Evolutionary conservation across 306 rosid genomes (phyloP).

Genomic region (Bauhinia variegata): DNA sequence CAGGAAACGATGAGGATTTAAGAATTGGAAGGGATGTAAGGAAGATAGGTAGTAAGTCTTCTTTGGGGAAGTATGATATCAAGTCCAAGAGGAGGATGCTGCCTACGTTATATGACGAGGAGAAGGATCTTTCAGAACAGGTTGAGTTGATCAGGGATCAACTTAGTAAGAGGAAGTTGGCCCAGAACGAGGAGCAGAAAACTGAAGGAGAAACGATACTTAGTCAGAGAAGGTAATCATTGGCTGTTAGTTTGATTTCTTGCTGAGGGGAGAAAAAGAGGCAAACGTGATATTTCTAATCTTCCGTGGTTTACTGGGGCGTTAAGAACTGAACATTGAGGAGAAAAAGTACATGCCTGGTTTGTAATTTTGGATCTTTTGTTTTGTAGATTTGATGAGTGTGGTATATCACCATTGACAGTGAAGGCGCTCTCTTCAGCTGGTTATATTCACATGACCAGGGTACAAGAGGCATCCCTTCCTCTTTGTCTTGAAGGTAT

Average conservation of each 20-base stretch:
- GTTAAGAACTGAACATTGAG: background rate
- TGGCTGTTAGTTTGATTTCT: background rate
- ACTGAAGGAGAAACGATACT: slow-evolving; percentile 48
- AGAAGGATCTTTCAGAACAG: slow-evolving; percentile 51
- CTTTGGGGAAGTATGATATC: slow-evolving; percentile 75
- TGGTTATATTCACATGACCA: slow-evolving; percentile 75
- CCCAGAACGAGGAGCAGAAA: slow-evolving; percentile 38
- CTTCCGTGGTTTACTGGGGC: background rate
- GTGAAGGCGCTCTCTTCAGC: slow-evolving; percentile 78
- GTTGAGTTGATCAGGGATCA: slow-evolving; percentile 68
- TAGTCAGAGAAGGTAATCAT: slow-evolving; percentile 64
- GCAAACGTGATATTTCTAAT: background rate
- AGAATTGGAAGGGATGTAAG: slow-evolving; percentile 31
- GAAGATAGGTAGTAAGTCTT: slow-evolving; percentile 72
- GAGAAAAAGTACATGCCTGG: slow-evolving; percentile 17
- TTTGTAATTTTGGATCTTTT: slow-evolving; percentile 28
- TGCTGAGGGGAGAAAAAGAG: background rate
- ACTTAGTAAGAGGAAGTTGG: slow-evolving; percentile 57
- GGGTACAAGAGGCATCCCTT: slow-evolving; percentile 82
- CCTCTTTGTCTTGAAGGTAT: slow-evolving; percentile 76
- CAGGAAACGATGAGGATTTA: background rate
- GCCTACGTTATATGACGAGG: slow-evolving; percentile 47
- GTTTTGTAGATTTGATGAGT: slow-evolving; percentile 75
- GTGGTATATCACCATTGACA: slow-evolving; percentile 75
- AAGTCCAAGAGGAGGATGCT: slow-evolving; percentile 67